Evolutionary conservation across 169 alveolate species (phyloP).

Genomic region (Cryptosporidium parvum): DNA sequence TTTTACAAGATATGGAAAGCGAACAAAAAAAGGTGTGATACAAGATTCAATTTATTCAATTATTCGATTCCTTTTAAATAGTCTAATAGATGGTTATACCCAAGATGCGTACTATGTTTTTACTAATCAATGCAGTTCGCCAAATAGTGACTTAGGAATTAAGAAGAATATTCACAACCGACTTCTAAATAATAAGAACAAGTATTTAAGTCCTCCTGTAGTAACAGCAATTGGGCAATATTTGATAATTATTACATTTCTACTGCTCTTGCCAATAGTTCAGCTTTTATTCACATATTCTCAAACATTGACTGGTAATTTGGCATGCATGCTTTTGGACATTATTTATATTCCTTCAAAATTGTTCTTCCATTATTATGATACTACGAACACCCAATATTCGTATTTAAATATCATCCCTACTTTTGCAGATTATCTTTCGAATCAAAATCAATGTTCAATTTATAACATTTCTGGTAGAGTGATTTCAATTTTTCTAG

Average conservation of each 20-base stretch:
- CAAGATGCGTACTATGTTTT: conserved; percentile 75
- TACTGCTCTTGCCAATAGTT: conserved; percentile 26
- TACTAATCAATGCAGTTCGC: conserved; percentile 62
- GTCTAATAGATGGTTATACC: conserved; percentile 77
- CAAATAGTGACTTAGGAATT: conserved; percentile 62
- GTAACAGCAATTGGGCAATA: conserved; percentile 48
- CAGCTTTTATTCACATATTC: conserved; percentile 5
- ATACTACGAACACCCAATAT: not conserved
- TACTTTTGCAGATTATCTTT: conserved; percentile 1
- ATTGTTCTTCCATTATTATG: not conserved
- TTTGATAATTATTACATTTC: conserved; percentile 8
- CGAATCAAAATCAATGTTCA: conserved; percentile 17
- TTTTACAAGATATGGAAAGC: conserved; percentile 90
- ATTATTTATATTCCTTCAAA: conserved; percentile 22
- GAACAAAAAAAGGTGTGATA: conserved; percentile 88
- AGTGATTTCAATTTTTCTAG: not conserved
- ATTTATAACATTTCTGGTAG: conserved; percentile 10
- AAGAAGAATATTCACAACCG: conserved; percentile 25
- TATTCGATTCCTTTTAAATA: conserved; percentile 76
- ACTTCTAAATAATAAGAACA: conserved; percentile 20
- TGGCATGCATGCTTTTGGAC: conserved; percentile 32
- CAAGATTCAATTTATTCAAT: conserved; percentile 85
- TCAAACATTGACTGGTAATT: conserved; percentile 14
- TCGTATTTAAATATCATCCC: not conserved
- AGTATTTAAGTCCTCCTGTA: conserved; percentile 40